Evolutionary conservation across 768 basidiomycete genomes (phyloP), one percentile per base, ranked within the genome.

Genomic region (Rhodotorula graminis): DNA sequence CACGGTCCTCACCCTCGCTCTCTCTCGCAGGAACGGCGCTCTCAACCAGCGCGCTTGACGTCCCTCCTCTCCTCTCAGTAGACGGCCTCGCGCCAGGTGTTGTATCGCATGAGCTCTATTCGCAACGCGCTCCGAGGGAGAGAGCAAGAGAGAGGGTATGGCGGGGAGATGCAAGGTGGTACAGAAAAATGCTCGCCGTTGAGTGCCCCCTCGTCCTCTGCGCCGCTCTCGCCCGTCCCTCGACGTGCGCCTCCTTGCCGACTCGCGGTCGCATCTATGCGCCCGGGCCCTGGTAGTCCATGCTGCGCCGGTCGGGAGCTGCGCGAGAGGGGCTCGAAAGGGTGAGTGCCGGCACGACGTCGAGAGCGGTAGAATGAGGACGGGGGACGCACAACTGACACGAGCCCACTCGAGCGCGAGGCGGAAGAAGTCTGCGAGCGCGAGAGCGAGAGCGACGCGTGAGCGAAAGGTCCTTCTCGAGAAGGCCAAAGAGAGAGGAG

Each of bases 341-440:
- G 21, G 58, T 14, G 18, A 44, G 33, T 11, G n/a, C 11, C 27
- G 14, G 40, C 5, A 37, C 18, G 55, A 37, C 37, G 37, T 5
- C n/a, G 37, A 5, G 37, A 37, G 9, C 19, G 16, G 21, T 25
- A 19, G 15, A 19, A 23, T 0, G 40, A 25, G 14, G 46, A 42
- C 2, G 2, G 25, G 5, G 16, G 56, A 29, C 75, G 46, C 23
- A 72, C 71, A 69, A 21, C 72, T 62, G 16, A 71, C 66, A 10
- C 78, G 52, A 1, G 78, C 78, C 78, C 78, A 79, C 69, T 79
- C 78, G n/a, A 79, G 63, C 21, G 76, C 71, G 31, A 79, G 65
- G 19, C 78, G 71, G 71, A 79, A 79, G 57, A 77, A 76, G 52
- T 79, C 73, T 76, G 66, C 18, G 19, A 27, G 25, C 0, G 21